These are phyloP conservation scores for Casuarina cunninghamiana DNA, from an alignment of 306 rosid species.

Conservation along the genomic window DNA sequence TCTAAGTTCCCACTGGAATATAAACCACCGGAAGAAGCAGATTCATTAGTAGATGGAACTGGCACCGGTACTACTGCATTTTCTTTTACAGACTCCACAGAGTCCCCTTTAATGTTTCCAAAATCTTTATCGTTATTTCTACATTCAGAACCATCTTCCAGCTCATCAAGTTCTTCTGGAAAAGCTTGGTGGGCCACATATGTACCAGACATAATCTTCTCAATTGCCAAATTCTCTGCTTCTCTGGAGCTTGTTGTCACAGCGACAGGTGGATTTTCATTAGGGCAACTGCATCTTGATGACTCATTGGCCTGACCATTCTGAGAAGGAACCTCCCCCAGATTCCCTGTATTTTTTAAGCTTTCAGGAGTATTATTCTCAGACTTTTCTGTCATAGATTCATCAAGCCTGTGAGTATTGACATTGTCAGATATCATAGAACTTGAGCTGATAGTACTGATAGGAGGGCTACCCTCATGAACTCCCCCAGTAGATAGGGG, in stretches of 20 bases:
- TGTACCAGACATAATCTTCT: slow-evolving; percentile 63
- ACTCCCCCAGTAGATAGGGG: slow-evolving; percentile 37
- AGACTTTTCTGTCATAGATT: slow-evolving; percentile 33
- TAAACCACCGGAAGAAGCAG: slow-evolving; percentile 33
- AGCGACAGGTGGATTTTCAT: slow-evolving; percentile 18
- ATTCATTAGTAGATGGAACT: slow-evolving; percentile 35
- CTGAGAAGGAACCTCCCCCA: slow-evolving; percentile 38
- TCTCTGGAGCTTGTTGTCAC: slow-evolving; percentile 53
- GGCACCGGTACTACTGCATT: slow-evolving; percentile 34
- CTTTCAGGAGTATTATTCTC: slow-evolving; percentile 11
- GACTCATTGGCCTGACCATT: slow-evolving; percentile 47
- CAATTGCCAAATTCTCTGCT: slow-evolving; percentile 70
- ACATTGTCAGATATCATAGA: slow-evolving; percentile 43
- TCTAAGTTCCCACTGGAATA: slow-evolving; percentile 54
- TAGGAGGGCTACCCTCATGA: slow-evolving; percentile 46
- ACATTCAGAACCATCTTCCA: slow-evolving; percentile 55
- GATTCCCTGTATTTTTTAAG: slow-evolving; percentile 32
- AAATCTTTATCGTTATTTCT: slow-evolving; percentile 49
- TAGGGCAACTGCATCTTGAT: slow-evolving; percentile 29
- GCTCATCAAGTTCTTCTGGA: slow-evolving; percentile 71
- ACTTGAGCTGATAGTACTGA: slow-evolving; percentile 45
- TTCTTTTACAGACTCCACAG: slow-evolving; percentile 36
- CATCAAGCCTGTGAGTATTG: slow-evolving; percentile 36
- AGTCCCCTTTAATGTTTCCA: slow-evolving; percentile 31
- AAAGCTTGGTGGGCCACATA: slow-evolving; percentile 51